These are phyloP conservation scores for Citrus maxima DNA, from an alignment of 345 rosid species.

Conservation along the genomic window DNA sequence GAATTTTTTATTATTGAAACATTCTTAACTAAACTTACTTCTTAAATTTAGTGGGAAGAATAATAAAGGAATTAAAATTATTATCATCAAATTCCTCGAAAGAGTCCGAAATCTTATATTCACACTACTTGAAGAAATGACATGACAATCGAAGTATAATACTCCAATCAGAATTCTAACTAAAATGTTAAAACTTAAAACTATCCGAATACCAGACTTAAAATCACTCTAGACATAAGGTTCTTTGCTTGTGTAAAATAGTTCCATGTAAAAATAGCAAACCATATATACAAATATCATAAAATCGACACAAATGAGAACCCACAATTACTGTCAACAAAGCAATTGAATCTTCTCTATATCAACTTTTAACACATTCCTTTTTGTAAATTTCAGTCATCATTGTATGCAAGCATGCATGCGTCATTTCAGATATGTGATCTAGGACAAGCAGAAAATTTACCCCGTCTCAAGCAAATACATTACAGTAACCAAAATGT, in stretches of 20 bases:
- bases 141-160: too few species aligned
- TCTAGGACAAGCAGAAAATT: not conserved
- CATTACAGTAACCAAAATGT: not conserved
- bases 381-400: not conserved
- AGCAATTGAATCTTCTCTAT: not conserved
- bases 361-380: not conserved
- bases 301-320: too few species aligned
- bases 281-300: not conserved
- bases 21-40: too few species aligned
- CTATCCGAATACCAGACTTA: not conserved
- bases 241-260: too few species aligned
- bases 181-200: not conserved
- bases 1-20: too few species aligned
- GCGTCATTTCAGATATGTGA: not conserved
- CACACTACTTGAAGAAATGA: not conserved
- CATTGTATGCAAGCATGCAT: too few species aligned
- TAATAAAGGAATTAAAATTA: too few species aligned
- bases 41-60: too few species aligned
- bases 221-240: not conserved
- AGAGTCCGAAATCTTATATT: not conserved
- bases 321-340: not conserved
- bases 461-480: not conserved
- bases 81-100: too few species aligned
- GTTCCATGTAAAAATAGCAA: not conserved
- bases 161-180: not conserved